Evolutionary conservation across 2,329 filamentous ascomycete species (phyloP), one percentile per base, ranked within the genome.

Genomic region (Aspergillus pseudonomiae): DNA sequence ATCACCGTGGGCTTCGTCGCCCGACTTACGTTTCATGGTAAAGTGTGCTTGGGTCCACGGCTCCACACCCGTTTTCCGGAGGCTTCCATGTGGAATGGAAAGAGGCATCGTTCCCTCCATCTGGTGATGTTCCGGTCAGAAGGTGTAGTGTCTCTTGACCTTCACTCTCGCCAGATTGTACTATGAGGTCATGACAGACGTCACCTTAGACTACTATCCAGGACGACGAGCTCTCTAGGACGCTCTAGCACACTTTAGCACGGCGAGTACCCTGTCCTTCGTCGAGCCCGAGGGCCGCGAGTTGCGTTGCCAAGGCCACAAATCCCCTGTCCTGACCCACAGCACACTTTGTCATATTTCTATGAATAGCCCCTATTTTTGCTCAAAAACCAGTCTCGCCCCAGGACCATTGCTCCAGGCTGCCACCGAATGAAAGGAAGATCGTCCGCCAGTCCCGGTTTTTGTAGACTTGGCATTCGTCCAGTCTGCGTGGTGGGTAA

Each of bases 321-420:
- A 54, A 24, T 53, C 52, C 52, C 52, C 52, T 54, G 52, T n/a
- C 52, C 30, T 54, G 52, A 54, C 52, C 52, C 52, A 54, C 52
- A 11, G 30, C 10, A 34, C 9, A 54, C 30, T 36, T 54, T 54
- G 52, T 36, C 28, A 52, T n/a, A n/a, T 52, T 32, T 26, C 52
- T 55, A 55, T 55, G 36, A 21, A 55, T 55, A 55, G 52, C 34
- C 34, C 21, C 21, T 6, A 12, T 12, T 54, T 39, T 1, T 11
- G 14, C 52, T 34, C 52, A 36, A 54, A 54, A 54, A 39, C 19
- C 26, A 54, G 52, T 24, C 52, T 50, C 26, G 26, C 24, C 46
- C 46, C 14, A 12, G 24, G 21, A 11, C 46, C 46, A 50, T 14
- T 30, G 0, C 26, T 19, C 52, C 21, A 36, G 52, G 52, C 52